A percentile compares a stretch with the other conserved stretches of the same genome.
Conservation (phyloP, 75 land plant genomes). For the Cupressus sempervirens region DNA sequence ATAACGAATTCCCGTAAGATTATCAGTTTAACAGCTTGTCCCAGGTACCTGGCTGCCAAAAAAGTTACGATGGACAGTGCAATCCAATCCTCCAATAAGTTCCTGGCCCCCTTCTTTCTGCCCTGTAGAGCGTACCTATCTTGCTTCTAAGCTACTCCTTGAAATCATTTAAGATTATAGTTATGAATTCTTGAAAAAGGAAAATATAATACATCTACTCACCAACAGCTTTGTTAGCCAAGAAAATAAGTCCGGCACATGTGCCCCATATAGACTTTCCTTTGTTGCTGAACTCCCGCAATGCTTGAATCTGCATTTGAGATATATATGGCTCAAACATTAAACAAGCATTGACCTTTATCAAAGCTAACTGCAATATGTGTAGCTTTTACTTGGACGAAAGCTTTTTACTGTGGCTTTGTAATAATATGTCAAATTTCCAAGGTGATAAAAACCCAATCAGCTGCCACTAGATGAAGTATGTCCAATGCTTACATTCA, state of each 20-base stretch:
- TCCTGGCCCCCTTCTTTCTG: conserved; percentile 94
- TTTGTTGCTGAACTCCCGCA: conserved; percentile 71
- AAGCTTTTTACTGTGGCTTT: neutral
- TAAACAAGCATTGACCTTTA: neutral
- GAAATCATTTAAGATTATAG: conserved; percentile 1
- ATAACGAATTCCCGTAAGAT: neutral
- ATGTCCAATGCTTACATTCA: neutral
- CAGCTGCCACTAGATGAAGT: neutral
- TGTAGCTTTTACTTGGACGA: neutral
- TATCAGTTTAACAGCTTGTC: neutral
- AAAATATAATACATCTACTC: conserved; percentile 17
- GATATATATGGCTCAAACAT: neutral
- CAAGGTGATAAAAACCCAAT: neutral
- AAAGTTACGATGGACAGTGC: conserved; percentile 91
- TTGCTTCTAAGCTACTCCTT: neutral
- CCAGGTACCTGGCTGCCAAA: conserved; percentile 89
- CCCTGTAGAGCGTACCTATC: conserved; percentile 36
- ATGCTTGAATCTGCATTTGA: conserved; percentile 74
- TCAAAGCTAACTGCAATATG: neutral
- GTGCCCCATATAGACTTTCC: conserved; percentile 99
- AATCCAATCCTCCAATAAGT: conserved; percentile 90
- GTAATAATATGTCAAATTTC: neutral
- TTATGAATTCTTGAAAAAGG: neutral
- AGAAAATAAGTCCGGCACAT: conserved; percentile 96
- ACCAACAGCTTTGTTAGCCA: conserved; percentile 89